Base-by-base conservation (phyloP, 371 early-diverging fungal species). In the Circinella umbellata region DNA sequence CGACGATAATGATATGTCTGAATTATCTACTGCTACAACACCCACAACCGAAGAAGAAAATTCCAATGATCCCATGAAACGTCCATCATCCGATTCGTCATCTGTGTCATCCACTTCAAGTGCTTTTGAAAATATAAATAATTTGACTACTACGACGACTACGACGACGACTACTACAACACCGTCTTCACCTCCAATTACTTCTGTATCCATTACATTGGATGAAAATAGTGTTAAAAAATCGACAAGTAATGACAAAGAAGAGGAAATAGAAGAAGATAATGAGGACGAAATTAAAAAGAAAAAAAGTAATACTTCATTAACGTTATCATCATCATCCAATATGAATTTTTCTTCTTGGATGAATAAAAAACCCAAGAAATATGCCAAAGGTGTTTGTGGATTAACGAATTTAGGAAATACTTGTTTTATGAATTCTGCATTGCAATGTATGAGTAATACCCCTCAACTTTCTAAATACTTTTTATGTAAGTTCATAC, bases 351-450 rank as follows among this genome's bases (percentile, higher is more conserved):
- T 17, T 57, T 57, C 38, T 57, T 57, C 38, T 6, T 18, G 38
- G 47, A 63, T 63, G 42, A n/a, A 20, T 46, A 63, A 63, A 47
- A 63, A 27, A 46, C 7, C 42, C 47, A 63, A 63, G 38, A 47
- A 47, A 47, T 63, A 46, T 13, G 63, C 39, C 4, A 67, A 75
- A 49, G 93, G 91, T 8, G 76, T 85, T 1, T 85, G 79, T 18
- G 95, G 95, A 7, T 82, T 94, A 34, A 74, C 71, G 38, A 96
- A 96, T 71, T 79, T 94, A 36, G 95, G 95, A 60, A 96, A 96
- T 74, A 94, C 95, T 1, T 96, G 96, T 77, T 95, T 90, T 77
- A 94, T 96, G 94, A 94, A 93, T 78, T 87, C 91, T 7, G 90
- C 90, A 0, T 68, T 96, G 1, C 95, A 96, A 74, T 94, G 93